phyloP scores from a whole-genome alignment of 2,329 filamentous ascomycete species.

The Colletotrichum cereale region DNA sequence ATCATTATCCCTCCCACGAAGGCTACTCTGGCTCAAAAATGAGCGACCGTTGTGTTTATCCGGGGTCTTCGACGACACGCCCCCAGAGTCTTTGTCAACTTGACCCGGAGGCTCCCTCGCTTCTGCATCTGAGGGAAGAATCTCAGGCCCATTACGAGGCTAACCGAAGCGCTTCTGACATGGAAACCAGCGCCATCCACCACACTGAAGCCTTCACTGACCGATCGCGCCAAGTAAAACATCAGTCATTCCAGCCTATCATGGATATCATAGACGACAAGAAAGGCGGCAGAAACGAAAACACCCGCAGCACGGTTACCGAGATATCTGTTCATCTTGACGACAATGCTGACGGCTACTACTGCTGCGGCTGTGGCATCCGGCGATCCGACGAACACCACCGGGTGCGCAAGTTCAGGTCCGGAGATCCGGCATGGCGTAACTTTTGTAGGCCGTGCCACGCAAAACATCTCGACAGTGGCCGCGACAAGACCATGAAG shows the following conservation, averaged over 20 bases:
- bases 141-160: neutral
- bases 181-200: neutral
- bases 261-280: neutral
- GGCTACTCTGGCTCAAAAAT: neutral
- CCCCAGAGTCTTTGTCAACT: neutral
- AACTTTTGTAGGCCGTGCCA: conserved; percentile 39
- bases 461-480: conserved; percentile 24
- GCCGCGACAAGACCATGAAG: conserved; percentile 12
- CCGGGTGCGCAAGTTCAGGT: conserved; percentile 23
- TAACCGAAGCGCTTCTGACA: neutral
- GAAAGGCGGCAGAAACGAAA: neutral
- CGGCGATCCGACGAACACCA: conserved; percentile 38
- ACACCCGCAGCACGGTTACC: conserved; percentile 19
- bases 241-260: neutral
- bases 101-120: neutral
- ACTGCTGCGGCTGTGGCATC: conserved; percentile 40
- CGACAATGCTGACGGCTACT: conserved; percentile 39
- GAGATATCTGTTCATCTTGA: conserved; percentile 34
- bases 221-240: neutral
- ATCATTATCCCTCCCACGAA: too few relatives aligned
- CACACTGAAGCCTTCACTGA: neutral
- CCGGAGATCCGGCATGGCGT: conserved; percentile 35
- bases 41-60: neutral
- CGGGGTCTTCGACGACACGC: neutral
- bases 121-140: neutral